Evolutionary conservation across 257 asterid species (phyloP), one percentile per base, ranked within the genome.

Genomic region (Paraleonurus japonicus): DNA sequence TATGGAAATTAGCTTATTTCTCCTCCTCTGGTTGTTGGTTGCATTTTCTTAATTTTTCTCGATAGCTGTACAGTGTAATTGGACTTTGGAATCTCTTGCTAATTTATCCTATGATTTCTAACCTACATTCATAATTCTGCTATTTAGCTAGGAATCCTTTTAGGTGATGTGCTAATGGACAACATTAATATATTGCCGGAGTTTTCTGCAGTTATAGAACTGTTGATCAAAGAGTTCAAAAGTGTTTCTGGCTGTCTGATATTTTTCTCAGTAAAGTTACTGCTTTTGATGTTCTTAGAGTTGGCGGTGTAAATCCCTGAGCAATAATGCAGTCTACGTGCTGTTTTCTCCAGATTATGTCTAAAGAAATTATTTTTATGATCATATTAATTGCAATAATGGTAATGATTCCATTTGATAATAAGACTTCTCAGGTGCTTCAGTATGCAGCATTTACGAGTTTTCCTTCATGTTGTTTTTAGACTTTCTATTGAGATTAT

Each of bases 201-300:
- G 4, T 9, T 54, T 54, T 67, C 57, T 47, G 17, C 76, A 71
- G 45, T 47, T 23, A n/a, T 51, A 63, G 47, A 65, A 64, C 20
- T 26, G 53, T 22, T 74, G 57, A 24, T 43, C 57, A 19, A 37
- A 51, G 63, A 32, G 70, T 62, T 32, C 65, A 73, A 13, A 23
- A n/a, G 61, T 30, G 45, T 45, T 60, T 59, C 61, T 61, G 69
- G 22, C 54, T 47, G n/a, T 47, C 54, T 47, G 54, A 6, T 43
- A 13, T 70, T 35, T n/a, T 43, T 41, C 23, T 41, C 75, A 28
- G 33, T 73, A 15, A 64, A 33, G 41, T 27, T 55, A 16, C 24
- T 12, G 15, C 19, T 5, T 12, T 73, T 41, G 64, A 17, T 60
- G 58, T 60, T 68, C 24, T 53, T 19, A 16, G 23, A 4, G 28